Base-by-base conservation (phyloP, 2,329 filamentous ascomycete genomes). In the Elsinoe australis region DNA sequence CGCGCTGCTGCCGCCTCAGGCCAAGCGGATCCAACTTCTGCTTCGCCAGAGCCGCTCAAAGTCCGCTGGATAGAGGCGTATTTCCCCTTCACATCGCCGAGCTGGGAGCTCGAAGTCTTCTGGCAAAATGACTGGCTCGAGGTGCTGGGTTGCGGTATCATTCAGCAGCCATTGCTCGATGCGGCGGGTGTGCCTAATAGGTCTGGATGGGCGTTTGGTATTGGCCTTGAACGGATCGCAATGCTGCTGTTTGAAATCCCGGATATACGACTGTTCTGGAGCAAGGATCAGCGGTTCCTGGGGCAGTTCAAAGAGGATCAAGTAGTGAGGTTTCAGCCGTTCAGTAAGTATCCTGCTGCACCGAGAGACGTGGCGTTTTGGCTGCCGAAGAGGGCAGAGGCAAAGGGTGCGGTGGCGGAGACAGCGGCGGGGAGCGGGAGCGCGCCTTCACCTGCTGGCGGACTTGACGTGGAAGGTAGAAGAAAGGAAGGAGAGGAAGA, bases 201-300 rank as follows among this genome's bases (percentile, higher is more conserved):
- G 59, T 67, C 94, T 2, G 90, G 89, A 4, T 98, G 92, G 92
- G 92, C 92, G 1, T 98, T 96, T 67, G 92, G 92, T 28, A 74
- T 96, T 14, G 92, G 92, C 2, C 76, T 98, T 21, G 92, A 98
- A 66, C 80, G 92, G 52, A 90, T 98, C 54, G 90, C 92, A 52
- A 98, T 98, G 92, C 78, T 98, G 28, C 78, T 98, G 18, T 98
- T 95, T 71, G 83, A 86, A 51, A 94, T 98, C 51, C 87, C 89
- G 0, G 92, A 98, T 62, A 98, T 98, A 57, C 83, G 92, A 9
- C 79, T 96, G 3, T 96, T 98, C 71, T 98, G 92, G 92, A 94
- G 86, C 24, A 72, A 74, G 48, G 92, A 98, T 64, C 62, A 75
- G 58, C 79, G 92, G 6, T 98, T 98, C 68, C 69, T 94, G n/a